phyloP scores from a whole-genome alignment of 1,139 yeast species.

The Kluyveromyces marxianus region DNA sequence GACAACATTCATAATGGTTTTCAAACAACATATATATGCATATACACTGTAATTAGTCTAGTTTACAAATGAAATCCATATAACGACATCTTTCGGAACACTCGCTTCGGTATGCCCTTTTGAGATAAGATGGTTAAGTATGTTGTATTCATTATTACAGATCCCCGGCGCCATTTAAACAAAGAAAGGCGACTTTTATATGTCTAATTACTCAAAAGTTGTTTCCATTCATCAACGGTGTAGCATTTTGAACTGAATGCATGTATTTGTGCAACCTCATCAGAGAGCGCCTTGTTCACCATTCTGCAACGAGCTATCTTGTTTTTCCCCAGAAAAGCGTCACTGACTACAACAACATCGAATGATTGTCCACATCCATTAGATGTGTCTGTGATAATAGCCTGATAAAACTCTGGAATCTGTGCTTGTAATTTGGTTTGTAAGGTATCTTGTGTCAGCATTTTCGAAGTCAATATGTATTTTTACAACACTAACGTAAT shows the following conservation, averaged over 20 bases:
- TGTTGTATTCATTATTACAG: no score
- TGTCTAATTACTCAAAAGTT: not conserved
- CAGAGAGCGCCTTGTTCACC: slow-evolving; percentile 71
- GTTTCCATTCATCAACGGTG: slow-evolving; percentile 53
- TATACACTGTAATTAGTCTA: no score
- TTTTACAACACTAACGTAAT: not conserved
- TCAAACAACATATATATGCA: no score
- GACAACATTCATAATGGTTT: no score
- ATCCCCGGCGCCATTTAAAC: not conserved
- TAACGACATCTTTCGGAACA: no score
- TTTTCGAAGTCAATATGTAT: not conserved
- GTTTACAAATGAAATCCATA: no score
- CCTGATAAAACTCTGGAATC: slow-evolving; percentile 27
- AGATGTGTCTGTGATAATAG: slow-evolving; percentile 40
- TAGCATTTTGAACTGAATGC: slow-evolving; percentile 91
- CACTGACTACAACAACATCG: slow-evolving; percentile 81
- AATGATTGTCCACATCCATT: slow-evolving; percentile 84
- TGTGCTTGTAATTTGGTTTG: slow-evolving; percentile 18
- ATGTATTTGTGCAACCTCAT: slow-evolving; percentile 79
- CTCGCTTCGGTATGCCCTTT: no score
- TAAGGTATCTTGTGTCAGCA: slow-evolving; percentile 21
- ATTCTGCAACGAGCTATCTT: slow-evolving; percentile 79
- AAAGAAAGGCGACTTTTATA: not conserved
- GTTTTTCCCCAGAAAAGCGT: slow-evolving; percentile 69
- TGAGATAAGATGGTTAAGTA: no score